phyloP scores from a whole-genome alignment of 108 stramenopile genomes.

The Pseudonitzschia pungens region DNA sequence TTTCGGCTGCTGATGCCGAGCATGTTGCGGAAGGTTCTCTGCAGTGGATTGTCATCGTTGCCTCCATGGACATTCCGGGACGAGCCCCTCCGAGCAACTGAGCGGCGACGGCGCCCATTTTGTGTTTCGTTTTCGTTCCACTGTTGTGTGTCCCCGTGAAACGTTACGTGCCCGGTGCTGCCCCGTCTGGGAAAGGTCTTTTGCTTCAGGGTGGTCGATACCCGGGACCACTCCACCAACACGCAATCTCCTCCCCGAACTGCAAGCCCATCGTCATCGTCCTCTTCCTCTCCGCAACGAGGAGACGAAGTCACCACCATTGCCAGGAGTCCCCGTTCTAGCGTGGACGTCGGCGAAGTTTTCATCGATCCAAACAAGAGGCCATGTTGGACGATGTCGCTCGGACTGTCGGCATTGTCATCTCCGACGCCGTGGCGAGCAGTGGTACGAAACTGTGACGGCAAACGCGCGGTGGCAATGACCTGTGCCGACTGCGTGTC shows the following conservation, averaged over 20 bases:
- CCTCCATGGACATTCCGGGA: too few species aligned
- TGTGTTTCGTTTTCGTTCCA: too few species aligned
- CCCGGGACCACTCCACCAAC: conserved; percentile 2
- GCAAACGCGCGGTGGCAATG: conserved; percentile 18
- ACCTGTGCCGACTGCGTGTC: conserved; percentile 24
- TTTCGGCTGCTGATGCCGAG: neutral
- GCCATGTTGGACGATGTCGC: too few species aligned
- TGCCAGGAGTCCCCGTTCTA: neutral
- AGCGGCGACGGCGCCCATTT: too few species aligned
- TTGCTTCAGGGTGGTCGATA: conserved; percentile 13
- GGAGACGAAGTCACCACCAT: neutral
- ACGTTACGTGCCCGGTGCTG: conserved; percentile 2
- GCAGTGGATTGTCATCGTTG: too few species aligned
- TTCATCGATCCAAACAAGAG: neutral
- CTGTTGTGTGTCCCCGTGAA: too few species aligned
- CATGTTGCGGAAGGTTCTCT: neutral
- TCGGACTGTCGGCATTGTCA: too few species aligned
- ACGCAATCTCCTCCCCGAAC: neutral
- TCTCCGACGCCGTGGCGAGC: too few species aligned
- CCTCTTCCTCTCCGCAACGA: neutral
- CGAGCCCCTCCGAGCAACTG: too few species aligned
- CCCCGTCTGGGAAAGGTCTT: conserved; percentile 18
- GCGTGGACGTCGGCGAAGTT: conserved; percentile 8
- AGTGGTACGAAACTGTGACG: neutral
- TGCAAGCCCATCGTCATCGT: neutral